These are phyloP conservation scores for Chenopodium suecicum DNA, from an alignment of 148 eudicot genomes.

Conservation along the genomic window DNA sequence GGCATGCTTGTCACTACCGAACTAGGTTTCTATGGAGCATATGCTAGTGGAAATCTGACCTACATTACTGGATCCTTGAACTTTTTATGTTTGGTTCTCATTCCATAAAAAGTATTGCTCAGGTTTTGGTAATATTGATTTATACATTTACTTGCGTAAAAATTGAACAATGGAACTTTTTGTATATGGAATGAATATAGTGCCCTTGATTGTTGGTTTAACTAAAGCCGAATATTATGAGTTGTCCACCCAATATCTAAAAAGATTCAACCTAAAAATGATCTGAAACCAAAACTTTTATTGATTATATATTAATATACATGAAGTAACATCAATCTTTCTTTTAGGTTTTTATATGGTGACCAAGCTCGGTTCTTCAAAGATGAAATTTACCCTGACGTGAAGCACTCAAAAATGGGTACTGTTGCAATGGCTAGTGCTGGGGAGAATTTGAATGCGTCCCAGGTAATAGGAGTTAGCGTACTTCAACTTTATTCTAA, in stretches of 20 bases:
- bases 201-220: no score
- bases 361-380: slow-evolving; percentile 92
- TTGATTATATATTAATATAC: background rate
- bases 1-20: background rate
- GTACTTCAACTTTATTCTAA: background rate
- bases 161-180: no score
- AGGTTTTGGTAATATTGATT: background rate
- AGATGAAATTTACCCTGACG: slow-evolving; percentile 77
- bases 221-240: background rate
- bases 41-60: no score
- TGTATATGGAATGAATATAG: no score
- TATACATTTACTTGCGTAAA: no score
- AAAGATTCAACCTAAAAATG: background rate
- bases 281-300: background rate
- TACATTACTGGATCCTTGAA: no score
- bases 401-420: slow-evolving; percentile 82
- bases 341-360: slow-evolving; percentile 67
- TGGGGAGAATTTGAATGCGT: slow-evolving; percentile 90
- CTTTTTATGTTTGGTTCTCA: background rate
- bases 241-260: background rate
- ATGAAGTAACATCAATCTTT: slow-evolving; percentile 2
- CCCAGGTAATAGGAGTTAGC: slow-evolving; percentile 56
- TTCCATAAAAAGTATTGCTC: background rate
- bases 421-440: slow-evolving; percentile 97
- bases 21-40: background rate